phyloP scores from a whole-genome alignment of 352 stramenopile genomes.

The Globisporangium radiosum region DNA sequence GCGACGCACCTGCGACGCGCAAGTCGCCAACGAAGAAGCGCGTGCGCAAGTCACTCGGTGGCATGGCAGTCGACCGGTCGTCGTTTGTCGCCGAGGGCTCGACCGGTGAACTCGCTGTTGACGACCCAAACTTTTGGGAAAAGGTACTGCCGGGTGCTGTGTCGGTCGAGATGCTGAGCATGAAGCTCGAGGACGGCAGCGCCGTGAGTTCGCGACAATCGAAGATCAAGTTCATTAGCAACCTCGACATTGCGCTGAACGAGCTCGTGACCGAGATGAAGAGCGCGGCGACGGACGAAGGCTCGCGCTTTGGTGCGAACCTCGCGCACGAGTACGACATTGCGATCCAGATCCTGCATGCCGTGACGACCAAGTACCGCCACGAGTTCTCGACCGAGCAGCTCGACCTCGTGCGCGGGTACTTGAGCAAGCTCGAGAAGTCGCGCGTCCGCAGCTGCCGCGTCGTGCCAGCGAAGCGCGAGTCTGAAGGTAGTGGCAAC shows the following conservation, averaged over 20 bases:
- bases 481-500: slow-evolving; percentile 6
- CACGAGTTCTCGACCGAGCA: slow-evolving; percentile 81
- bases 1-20: slow-evolving; percentile 5
- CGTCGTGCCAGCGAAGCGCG: slow-evolving; percentile 29
- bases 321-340: slow-evolving; percentile 84
- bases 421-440: slow-evolving; percentile 73
- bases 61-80: slow-evolving; percentile 80
- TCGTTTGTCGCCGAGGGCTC: slow-evolving; percentile 91
- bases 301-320: slow-evolving; percentile 40
- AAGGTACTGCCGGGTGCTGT: slow-evolving; percentile 86
- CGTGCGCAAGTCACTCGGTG: slow-evolving; percentile 68
- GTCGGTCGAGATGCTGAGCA: slow-evolving; percentile 80
- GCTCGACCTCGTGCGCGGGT: slow-evolving; percentile 69
- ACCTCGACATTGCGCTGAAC: slow-evolving; percentile 73
- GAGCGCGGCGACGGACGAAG: slow-evolving; percentile 40
- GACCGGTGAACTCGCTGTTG: slow-evolving; percentile 88
- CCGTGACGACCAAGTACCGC: slow-evolving; percentile 65
- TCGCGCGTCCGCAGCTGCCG: slow-evolving; percentile 77
- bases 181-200: slow-evolving; percentile 85
- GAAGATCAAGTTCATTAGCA: slow-evolving; percentile 88
- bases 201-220: slow-evolving; percentile 70
- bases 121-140: slow-evolving; percentile 96
- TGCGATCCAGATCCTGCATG: slow-evolving; percentile 78
- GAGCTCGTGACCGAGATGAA: slow-evolving; percentile 64
- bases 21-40: slow-evolving; percentile 46